Base-by-base conservation (phyloP, 192 early-diverging fungal genomes). In the Radiomyces spectabilis region DNA sequence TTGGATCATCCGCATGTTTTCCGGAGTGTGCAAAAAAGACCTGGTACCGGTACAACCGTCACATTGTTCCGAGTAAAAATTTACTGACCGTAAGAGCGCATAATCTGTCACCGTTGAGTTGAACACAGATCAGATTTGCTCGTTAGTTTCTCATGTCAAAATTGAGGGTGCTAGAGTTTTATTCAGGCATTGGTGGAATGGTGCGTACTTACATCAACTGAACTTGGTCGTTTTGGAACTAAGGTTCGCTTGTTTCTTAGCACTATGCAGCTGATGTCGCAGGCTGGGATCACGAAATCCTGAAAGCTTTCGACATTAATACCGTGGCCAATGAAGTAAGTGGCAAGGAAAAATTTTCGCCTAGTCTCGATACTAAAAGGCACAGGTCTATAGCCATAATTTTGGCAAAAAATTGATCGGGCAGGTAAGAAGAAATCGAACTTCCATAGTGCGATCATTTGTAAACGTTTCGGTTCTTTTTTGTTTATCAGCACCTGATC, bases 281-380 rank as follows among this genome's bases (percentile, higher is more conserved):
- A 5, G 65, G 69, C 8, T 75, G 81, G 41, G 53, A 69, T 30
- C 71, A 76, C 22, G 47, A 81, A 18, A 83, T 98, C 37, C 61
- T 88, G 1, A 85, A 82, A n/a, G 85, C 93, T 1, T 99, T 95
- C 65, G 96, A 99, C 71, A 90, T 99, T 50, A 99, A 97, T 68
- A 78, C 77, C 4, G 83, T 88, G 21, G 92, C 93, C 24, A 97
- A 99, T 74, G 68, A 74, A 1, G 83, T 86, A 24, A 53, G 41
- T 25, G 22, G 15, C 9, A 29, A 31, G 0, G 15, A 37, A 15
- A 37, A 37, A 37, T 37, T 24, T 16, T 27, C 24, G 34, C 27
- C 24, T 30, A 43, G 29, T 29, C 12, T 25, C 25, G 18, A 40
- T 27, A 9, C 7, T 26, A 34, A 30, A 19, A 19, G 8, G 16